Percentiles rank a stretch among this genome's conserved stretches.
These are phyloP conservation scores for Zymoseptoria crescenta DNA, from an alignment of 2,329 filamentous ascomycete genomes.

Conservation along the genomic window DNA sequence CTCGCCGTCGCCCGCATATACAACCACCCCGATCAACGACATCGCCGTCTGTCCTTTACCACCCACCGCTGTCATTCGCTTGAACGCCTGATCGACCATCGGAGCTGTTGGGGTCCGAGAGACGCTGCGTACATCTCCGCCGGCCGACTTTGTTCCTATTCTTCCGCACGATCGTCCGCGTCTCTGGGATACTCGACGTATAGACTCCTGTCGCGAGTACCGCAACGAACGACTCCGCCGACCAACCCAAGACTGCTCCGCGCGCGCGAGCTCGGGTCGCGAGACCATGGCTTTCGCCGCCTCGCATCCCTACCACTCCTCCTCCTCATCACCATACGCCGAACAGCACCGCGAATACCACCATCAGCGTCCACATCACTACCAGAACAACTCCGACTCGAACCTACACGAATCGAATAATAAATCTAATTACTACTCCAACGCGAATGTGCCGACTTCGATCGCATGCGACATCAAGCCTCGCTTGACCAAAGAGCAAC, in stretches of 20 bases:
- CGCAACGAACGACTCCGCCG: background rate
- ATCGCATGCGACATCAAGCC: constrained; percentile 41
- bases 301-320: constrained; percentile 3
- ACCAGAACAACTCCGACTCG: background rate
- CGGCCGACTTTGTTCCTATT: background rate
- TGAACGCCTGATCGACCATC: background rate
- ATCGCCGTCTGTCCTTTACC: background rate
- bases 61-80: constrained; percentile 2
- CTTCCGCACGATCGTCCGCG: background rate
- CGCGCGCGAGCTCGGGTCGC: background rate
- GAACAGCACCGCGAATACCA: background rate
- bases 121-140: background rate
- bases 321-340: constrained; percentile 3
- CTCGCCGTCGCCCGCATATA: background rate
- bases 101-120: constrained; percentile 1
- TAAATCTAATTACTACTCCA: constrained; percentile 7
- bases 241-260: background rate
- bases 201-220: background rate
- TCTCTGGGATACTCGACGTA: background rate
- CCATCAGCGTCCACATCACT: background rate
- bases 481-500: constrained; percentile 46
- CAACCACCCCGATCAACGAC: background rate
- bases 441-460: constrained; percentile 16
- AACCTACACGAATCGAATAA: background rate
- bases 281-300: constrained; percentile 16